Base-by-base conservation (phyloP, 2,329 filamentous ascomycete genomes). In the Xylaria sp. region DNA sequence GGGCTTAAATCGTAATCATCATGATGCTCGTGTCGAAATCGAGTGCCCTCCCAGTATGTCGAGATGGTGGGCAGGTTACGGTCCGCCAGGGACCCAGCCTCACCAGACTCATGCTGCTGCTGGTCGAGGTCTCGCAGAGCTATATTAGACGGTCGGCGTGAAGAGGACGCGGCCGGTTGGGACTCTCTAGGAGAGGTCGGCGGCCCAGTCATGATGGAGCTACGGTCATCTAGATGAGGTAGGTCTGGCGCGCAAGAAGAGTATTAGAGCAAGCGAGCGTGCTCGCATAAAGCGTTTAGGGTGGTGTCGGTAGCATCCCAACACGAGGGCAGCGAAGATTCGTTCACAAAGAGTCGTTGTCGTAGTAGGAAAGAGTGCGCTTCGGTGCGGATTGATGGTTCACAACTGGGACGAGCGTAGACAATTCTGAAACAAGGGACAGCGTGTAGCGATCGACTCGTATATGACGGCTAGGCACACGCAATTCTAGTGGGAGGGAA, bases 121-220 rank as follows among this genome's bases (percentile, higher is more conserved):
- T 68, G 54, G 25, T 25, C 65, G 51, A 91, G 79, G 69, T 89
- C 85, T 75, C 88, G 88, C 60, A 94, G 80, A 62, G 90, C 90
- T 77, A 95, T 93, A n/a, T n/a, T n/a, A 64, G 89, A 88, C 71
- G 85, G 84, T 62, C 81, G 79, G 60, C 71, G 68, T 37, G 76
- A 73, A 46, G 78, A 76, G 27, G 83, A 79, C 64, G 78, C 76
- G 67, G 79, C 77, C 64, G 79, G 76, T 60, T 80, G 76, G 52
- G 79, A 61, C 41, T 75, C 68, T 80, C 79, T 71, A 54, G 79
- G 77, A 68, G 80, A 80, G 55, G 67, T 68, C 54, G 72, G 63
- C 57, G 68, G 67, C 65, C 75, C 73, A 47, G 68, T 69, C 74
- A 74, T 75, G 60, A 59, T 77, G 81, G 78, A 81, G 82, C 84